phyloP scores from a whole-genome alignment of 2,329 filamentous ascomycete genomes.

The Fusarium secorum region DNA sequence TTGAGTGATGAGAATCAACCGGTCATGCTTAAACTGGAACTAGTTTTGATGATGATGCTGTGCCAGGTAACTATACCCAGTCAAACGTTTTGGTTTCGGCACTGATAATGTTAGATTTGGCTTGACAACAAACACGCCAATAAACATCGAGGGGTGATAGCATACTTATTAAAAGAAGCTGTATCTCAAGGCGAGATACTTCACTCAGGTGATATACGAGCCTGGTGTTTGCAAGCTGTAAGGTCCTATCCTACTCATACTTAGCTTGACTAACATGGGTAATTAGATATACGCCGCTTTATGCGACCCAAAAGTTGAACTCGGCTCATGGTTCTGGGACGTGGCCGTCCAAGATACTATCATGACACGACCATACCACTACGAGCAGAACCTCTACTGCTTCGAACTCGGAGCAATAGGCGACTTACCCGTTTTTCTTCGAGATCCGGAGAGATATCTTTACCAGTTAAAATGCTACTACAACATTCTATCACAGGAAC shows the following conservation, averaged over 20 bases:
- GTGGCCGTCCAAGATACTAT: not conserved
- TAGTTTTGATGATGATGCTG: slow-evolving; percentile 18
- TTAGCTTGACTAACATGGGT: not conserved
- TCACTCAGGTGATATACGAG: not conserved
- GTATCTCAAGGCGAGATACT: not conserved
- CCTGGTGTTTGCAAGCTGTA: slow-evolving; percentile 10
- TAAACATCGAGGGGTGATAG: slow-evolving; percentile 3
- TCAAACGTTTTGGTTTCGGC: rapidly evolving
- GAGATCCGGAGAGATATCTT: slow-evolving; percentile 7
- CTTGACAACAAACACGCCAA: slow-evolving; percentile 19
- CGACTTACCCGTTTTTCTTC: slow-evolving; percentile 12
- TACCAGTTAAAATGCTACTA: slow-evolving; percentile 23
- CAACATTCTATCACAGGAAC: slow-evolving; percentile 6
- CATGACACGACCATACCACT: slow-evolving; percentile 6
- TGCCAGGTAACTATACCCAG: not conserved
- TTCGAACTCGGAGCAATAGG: slow-evolving; percentile 11
- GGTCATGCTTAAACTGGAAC: slow-evolving; percentile 4
- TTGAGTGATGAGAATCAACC: not conserved
- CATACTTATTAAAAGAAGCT: not conserved
- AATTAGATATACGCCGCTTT: slow-evolving; percentile 10
- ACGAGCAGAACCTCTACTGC: slow-evolving; percentile 5
- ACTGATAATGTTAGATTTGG: slow-evolving; percentile 7
- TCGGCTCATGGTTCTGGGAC: slow-evolving; percentile 25
- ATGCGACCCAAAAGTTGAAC: slow-evolving; percentile 1
- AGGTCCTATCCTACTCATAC: rapidly evolving